Conservation (phyloP, 768 basidiomycete genomes). For the Coprinopsis strossmayeri region DNA sequence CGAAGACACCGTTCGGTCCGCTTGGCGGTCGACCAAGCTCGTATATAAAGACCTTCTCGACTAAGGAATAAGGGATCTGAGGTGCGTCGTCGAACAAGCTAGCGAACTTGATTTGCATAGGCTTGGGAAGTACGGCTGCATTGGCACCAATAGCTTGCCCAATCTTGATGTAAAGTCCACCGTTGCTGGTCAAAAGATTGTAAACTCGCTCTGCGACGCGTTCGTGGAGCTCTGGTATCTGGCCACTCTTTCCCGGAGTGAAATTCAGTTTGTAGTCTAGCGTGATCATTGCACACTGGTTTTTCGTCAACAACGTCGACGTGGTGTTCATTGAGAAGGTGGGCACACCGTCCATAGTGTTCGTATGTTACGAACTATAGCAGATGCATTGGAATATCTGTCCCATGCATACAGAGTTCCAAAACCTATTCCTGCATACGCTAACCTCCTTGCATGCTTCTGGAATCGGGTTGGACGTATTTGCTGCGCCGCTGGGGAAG, state of each 20-base stretch:
- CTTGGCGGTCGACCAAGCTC: slow-evolving; percentile 65
- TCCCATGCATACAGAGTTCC: slow-evolving; percentile 41
- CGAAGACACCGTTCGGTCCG: slow-evolving; percentile 71
- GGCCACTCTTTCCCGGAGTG: slow-evolving; percentile 57
- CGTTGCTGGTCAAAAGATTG: slow-evolving; percentile 73
- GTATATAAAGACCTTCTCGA: slow-evolving; percentile 57
- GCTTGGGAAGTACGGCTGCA: slow-evolving; percentile 74
- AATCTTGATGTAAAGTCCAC: slow-evolving; percentile 82
- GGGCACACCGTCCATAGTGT: slow-evolving; percentile 46
- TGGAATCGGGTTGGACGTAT: neutral
- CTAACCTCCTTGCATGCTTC: slow-evolving; percentile 25
- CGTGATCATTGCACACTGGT: slow-evolving; percentile 62
- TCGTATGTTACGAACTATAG: slow-evolving; percentile 45
- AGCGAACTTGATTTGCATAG: slow-evolving; percentile 78
- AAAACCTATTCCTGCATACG: slow-evolving; percentile 31
- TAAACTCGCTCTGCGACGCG: slow-evolving; percentile 77
- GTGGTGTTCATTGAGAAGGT: neutral
- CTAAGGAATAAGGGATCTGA: slow-evolving; percentile 66
- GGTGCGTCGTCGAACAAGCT: slow-evolving; percentile 87
- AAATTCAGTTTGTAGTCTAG: slow-evolving; percentile 89
- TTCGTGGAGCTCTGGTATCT: slow-evolving; percentile 77
- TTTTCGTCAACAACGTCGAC: neutral
- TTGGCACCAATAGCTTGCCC: slow-evolving; percentile 84
- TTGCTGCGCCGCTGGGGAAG: neutral
- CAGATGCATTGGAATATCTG: slow-evolving; percentile 49